Evolutionary conservation across 2,329 filamentous ascomycete species (phyloP), one percentile per base, ranked within the genome.

Genomic region (Cordyceps fumosorosea): DNA sequence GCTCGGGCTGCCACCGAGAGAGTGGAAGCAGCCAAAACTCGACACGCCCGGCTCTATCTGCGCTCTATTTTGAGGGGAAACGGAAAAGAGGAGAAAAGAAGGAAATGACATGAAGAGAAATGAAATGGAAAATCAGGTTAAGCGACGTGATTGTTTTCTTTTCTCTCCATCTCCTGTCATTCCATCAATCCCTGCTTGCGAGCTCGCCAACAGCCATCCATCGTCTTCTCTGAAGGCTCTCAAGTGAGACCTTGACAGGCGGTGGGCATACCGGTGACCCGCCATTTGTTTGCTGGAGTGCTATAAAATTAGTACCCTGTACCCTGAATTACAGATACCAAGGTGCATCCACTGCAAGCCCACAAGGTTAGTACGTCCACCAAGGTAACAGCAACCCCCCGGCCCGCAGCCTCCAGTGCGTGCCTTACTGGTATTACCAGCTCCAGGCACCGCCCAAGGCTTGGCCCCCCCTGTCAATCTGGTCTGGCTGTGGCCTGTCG

Each of bases 231-330:
- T 37, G 14, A 44, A 44, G 40, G 40, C 51, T 26, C 42, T 54
- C 50, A 37, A 54, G 57, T 53, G 48, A 53, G 57, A 60, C 57
- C 20, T 42, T 61, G 42, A 40, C 42, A 42, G 40, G 22, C 51
- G 51, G 51, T 24, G 24, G n/a, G 14, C 42, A 40, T 44, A 61
- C 45, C 22, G 44, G 26, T 22, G 22, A 48, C 59, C 51, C 59
- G 42, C 47, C 40, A 26, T 56, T 50, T 50, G 32, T 50, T 40
- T 55, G 52, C 40, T 48, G 29, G 44, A n/a, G 32, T 14, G 56
- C 56, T 29, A 40, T 24, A 58, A 40, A 50, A 29, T 58, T 50
- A 26, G 56, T 58, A 58, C 45, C 18, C 29, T 34, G 44, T 50
- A 58, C 56, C n/a, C 29, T 40, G 51, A 45, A 50, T 42, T 62